Conservation (phyloP, 2,329 filamentous ascomycete genomes). For the Pyrenochaeta sp. region DNA sequence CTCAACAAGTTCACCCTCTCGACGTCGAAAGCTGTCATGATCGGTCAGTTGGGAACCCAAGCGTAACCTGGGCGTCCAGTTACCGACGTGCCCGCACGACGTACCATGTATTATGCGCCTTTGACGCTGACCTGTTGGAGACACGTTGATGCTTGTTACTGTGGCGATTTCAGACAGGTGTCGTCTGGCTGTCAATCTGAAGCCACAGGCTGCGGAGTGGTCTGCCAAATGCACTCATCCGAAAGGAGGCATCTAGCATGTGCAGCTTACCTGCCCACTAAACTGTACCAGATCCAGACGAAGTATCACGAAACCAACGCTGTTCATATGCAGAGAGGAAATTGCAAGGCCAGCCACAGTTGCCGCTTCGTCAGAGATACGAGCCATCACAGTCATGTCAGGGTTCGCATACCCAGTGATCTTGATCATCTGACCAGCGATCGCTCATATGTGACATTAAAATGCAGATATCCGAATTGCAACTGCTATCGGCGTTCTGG, state of each 20-base stretch:
- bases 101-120: constrained; percentile 3
- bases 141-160: constrained; percentile 6
- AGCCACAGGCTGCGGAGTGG: constrained; percentile 10
- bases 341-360: constrained; percentile 5
- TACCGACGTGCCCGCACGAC: constrained; percentile 23
- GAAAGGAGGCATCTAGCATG: neutral
- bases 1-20: neutral
- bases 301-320: neutral
- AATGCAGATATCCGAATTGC: constrained; percentile 17
- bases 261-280: no score
- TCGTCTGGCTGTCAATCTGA: constrained; percentile 7
- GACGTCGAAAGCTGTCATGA: neutral
- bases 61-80: constrained; percentile 22
- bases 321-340: neutral
- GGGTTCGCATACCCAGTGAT: neutral
- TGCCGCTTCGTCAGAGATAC: neutral
- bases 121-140: neutral
- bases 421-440: neutral
- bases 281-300: no score
- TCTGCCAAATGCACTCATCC: constrained; percentile 11
- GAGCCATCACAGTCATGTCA: constrained; percentile 7
- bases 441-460: neutral
- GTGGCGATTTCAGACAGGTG: constrained; percentile 5
- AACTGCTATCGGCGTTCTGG: constrained; percentile 10
- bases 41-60: neutral